phyloP scores from a whole-genome alignment of 129 eudicot genomes.

The Glebionis coronaria region DNA sequence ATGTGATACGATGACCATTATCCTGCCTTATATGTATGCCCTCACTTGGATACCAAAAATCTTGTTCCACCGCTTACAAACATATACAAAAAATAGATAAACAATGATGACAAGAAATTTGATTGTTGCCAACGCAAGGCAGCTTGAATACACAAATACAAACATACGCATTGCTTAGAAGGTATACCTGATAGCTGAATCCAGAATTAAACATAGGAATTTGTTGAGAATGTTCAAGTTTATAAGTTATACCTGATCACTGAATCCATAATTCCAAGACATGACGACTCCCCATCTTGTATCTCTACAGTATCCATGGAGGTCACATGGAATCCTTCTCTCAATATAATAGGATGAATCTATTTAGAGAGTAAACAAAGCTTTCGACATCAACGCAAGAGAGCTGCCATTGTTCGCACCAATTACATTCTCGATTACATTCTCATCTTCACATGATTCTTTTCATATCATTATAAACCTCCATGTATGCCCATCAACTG shows the following conservation, averaged over 20 bases:
- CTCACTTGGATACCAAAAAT: constrained; percentile 86
- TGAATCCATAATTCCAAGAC: constrained; percentile 81
- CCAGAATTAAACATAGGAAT: neutral
- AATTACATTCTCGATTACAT: no score
- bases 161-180: no score
- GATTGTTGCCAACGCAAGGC: no score
- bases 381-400: constrained; percentile 90
- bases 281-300: constrained; percentile 82
- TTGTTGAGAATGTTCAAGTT: neutral
- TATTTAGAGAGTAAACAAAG: constrained; percentile 37
- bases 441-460: no score
- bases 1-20: constrained; percentile 66
- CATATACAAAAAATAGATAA: no score
- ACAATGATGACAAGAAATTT: no score
- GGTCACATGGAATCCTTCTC: constrained; percentile 80
- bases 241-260: constrained; percentile 55
- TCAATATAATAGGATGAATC: constrained; percentile 12
- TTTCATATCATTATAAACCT: no score
- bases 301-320: constrained; percentile 87
- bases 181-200: no score
- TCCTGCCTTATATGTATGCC: constrained; percentile 83
- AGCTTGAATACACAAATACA: no score
- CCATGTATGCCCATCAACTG: no score
- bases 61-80: no score
- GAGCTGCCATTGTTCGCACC: constrained; percentile 77